These are phyloP conservation scores for Cinnamomum chago DNA, from an alignment of 164 flowering plant genomes.

Conservation along the genomic window DNA sequence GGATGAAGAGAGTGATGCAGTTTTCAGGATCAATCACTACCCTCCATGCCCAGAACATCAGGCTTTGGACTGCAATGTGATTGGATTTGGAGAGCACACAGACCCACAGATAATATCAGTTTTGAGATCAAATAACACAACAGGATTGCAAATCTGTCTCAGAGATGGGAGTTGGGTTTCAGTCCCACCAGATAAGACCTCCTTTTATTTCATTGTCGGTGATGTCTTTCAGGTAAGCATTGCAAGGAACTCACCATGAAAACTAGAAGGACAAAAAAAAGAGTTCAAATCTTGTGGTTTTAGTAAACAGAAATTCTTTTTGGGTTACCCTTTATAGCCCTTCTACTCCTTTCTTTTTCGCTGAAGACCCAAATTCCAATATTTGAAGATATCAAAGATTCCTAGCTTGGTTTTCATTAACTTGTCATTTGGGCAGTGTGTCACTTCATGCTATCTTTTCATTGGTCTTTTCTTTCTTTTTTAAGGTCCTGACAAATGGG, in stretches of 20 bases:
- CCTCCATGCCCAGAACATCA: constrained; percentile 68
- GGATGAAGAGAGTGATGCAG: constrained; percentile 70
- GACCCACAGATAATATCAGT: constrained; percentile 93
- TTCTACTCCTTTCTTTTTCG: too few relatives aligned
- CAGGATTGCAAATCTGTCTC: constrained; percentile 74
- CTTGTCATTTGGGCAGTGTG: too few relatives aligned
- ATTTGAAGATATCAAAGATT: too few relatives aligned
- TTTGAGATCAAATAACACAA: constrained; percentile 67
- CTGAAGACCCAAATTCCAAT: too few relatives aligned
- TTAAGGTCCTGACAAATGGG: constrained; percentile 91
- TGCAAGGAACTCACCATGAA: neutral
- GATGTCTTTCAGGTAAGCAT: constrained; percentile 74
- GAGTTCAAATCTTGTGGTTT: too few relatives aligned
- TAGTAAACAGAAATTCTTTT: too few relatives aligned
- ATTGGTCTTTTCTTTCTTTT: neutral
- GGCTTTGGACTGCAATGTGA: constrained; percentile 36
- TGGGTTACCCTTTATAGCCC: too few relatives aligned
- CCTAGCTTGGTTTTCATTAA: too few relatives aligned
- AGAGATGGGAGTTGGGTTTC: constrained; percentile 81
- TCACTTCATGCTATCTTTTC: too few relatives aligned
- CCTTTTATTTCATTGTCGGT: constrained; percentile 84
- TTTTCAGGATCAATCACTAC: constrained; percentile 79
- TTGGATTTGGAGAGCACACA: constrained; percentile 95
- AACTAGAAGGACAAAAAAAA: neutral
- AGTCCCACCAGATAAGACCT: constrained; percentile 74